phyloP scores from a whole-genome alignment of 2,329 filamentous ascomycete genomes.

The Trematosphaeria pertusa region DNA sequence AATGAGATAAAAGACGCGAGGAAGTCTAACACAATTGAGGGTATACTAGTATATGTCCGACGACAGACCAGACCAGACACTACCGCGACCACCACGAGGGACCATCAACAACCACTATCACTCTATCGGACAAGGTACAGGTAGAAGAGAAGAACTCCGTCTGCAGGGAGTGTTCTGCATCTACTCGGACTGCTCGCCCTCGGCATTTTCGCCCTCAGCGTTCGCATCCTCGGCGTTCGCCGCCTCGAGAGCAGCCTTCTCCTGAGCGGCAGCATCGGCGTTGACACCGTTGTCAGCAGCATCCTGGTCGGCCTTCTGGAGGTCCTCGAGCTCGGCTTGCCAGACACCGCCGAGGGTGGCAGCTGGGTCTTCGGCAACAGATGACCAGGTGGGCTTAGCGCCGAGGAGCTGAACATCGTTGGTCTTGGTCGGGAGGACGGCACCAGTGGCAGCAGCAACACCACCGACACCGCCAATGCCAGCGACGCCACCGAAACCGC shows the following conservation, averaged over 20 bases:
- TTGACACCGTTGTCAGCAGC: constrained; percentile 31
- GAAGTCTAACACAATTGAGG: constrained; percentile 1
- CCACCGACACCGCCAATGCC: constrained; percentile 18
- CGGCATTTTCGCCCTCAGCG: constrained; percentile 5
- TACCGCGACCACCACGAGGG: neutral
- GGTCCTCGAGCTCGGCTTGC: constrained; percentile 33
- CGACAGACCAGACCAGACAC: neutral
- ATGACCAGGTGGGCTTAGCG: constrained; percentile 33
- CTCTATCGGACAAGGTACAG: constrained; percentile 1
- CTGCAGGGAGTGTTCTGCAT: constrained; percentile 9
- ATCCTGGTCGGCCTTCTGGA: constrained; percentile 32
- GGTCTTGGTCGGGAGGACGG: constrained; percentile 30
- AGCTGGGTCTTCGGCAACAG: constrained; percentile 36
- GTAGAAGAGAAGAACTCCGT: constrained; percentile 7
- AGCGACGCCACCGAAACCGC: constrained; percentile 17
- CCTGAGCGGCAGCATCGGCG: constrained; percentile 24
- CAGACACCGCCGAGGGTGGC: constrained; percentile 34
- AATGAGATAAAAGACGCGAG: neutral
- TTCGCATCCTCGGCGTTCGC: constrained; percentile 5
- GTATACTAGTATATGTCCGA: constrained; percentile 6
- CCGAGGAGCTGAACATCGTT: constrained; percentile 35
- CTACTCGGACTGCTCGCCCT: constrained; percentile 2
- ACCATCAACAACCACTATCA: neutral
- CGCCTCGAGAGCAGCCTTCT: constrained; percentile 15
- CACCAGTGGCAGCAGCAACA: constrained; percentile 4